phyloP scores from a whole-genome alignment of 352 stramenopile species.

The Globisporangium paroecandrum region DNA sequence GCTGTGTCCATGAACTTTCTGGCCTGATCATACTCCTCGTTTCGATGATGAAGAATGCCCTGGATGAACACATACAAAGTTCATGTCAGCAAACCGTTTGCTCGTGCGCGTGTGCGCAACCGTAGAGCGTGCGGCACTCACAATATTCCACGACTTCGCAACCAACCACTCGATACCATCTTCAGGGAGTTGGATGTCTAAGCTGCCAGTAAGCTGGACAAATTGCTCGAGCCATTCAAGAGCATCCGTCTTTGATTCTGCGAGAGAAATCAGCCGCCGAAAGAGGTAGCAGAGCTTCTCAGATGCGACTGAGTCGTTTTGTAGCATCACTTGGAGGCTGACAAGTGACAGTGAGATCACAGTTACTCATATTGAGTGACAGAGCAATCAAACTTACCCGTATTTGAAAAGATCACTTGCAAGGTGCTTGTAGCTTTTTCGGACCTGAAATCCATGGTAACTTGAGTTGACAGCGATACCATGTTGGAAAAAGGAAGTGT shows the following conservation, averaged over 20 bases:
- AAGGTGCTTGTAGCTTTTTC: conserved; percentile 47
- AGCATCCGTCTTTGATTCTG: conserved; percentile 35
- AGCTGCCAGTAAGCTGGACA: conserved; percentile 44
- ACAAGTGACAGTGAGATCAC: neutral
- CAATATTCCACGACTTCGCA: conserved; percentile 73
- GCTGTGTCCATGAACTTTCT: conserved; percentile 44
- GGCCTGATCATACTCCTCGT: conserved; percentile 28
- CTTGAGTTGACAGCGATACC: neutral
- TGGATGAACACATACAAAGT: conserved; percentile 14
- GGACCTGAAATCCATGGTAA: conserved; percentile 32
- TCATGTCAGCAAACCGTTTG: neutral
- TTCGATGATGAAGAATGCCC: conserved; percentile 35
- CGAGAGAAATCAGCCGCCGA: conserved; percentile 51
- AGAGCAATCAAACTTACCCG: conserved; percentile 25
- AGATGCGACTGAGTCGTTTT: conserved; percentile 32
- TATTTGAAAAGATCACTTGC: conserved; percentile 61
- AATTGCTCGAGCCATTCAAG: conserved; percentile 68
- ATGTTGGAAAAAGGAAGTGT: neutral
- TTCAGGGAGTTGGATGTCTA: conserved; percentile 43
- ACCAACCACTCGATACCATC: conserved; percentile 71
- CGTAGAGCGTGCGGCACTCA: conserved; percentile 23
- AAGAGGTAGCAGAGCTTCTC: conserved; percentile 55
- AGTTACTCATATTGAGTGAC: neutral
- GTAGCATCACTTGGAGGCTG: conserved; percentile 61
- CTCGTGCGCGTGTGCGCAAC: neutral